These are phyloP conservation scores for Colletotrichum scovillei DNA, from an alignment of 2,329 filamentous ascomycete genomes.

Conservation along the genomic window DNA sequence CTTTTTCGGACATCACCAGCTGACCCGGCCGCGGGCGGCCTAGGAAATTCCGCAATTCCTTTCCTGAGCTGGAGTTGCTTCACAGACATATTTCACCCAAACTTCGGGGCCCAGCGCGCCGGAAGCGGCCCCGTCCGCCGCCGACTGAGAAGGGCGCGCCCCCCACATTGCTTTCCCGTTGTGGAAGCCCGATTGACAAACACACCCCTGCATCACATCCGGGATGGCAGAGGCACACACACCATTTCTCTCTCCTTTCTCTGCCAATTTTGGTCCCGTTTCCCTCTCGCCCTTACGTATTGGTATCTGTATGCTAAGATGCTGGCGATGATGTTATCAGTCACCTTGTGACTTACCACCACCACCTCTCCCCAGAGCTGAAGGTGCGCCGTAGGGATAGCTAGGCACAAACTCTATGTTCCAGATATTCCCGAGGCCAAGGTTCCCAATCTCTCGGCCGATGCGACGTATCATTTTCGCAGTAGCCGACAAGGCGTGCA, in stretches of 20 bases:
- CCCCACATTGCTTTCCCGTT: background rate
- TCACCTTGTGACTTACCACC: background rate
- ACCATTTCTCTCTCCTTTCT: background rate
- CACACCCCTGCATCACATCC: background rate
- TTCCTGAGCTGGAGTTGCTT: background rate
- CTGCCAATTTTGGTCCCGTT: background rate
- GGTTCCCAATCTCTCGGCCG: background rate
- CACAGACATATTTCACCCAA: too few relatives aligned
- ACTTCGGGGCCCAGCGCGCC: background rate
- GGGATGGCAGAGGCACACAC: background rate
- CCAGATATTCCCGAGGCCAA: background rate
- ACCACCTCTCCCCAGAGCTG: background rate
- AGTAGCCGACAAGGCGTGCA: slow-evolving; percentile 11
- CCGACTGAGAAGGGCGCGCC: background rate
- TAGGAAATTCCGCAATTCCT: background rate
- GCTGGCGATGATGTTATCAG: background rate
- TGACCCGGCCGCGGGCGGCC: background rate
- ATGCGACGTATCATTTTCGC: slow-evolving; percentile 20
- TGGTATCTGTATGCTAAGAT: background rate
- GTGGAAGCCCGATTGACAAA: background rate
- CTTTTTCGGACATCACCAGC: background rate
- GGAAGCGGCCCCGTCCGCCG: slow-evolving; percentile 28
- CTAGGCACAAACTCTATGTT: slow-evolving; percentile 21
- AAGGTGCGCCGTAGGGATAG: background rate
- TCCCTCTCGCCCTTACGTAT: background rate